Base-by-base conservation (phyloP, 1,284 basidiomycete species). In the Pseudozyma hubeiensis region DNA sequence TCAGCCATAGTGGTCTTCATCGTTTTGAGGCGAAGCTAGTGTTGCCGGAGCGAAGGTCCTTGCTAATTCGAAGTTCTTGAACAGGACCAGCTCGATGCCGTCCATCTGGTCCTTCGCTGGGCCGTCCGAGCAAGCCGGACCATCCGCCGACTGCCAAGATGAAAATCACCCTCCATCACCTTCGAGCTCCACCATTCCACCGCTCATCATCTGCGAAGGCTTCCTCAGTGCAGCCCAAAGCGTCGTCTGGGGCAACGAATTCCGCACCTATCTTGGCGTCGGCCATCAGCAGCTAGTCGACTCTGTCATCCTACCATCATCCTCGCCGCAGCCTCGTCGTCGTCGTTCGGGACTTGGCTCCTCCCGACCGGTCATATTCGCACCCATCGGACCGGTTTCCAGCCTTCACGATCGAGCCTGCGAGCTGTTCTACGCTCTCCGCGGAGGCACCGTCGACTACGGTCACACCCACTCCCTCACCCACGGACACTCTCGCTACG, bases 381-480 rank as follows among this genome's bases (percentile, higher is more conserved):
- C 60, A 5, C 72, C 67, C 30, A 72, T 61, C 87, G 88, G 61
- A 85, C 89, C 47, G 87, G 88, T 17, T 86, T 88, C 88, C 70
- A 88, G 88, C 4, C 68, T 90, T 30, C 88, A 89, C 71, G 89
- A 90, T 64, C 81, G 89, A 53, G 88, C 88, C 13, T 89, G 88
- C 76, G 89, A 90, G 70, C 80, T 89, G 13, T 89, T 87, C 79
- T 89, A 88, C 74, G 84, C 85, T 4, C 68, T 90, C 4, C 75
- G 84, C 10, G 89, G 89, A 9, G 88, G 88, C 1, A 87, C 80
- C 84, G 87, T 88, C 6, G 86, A 78, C 59, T 88, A 88, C 63
- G 87, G 87, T 6, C 83, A 77, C 31, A 72, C 82, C 17, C 87
- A 88, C 70, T 70, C 86, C 3, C 43, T 31, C 7, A 48, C 67